A percentile compares a stretch with the other conserved stretches of the same genome.
Evolutionary conservation across 192 early-diverging fungal genomes (phyloP).

Genomic region (Gaertneriomyces sp.): DNA sequence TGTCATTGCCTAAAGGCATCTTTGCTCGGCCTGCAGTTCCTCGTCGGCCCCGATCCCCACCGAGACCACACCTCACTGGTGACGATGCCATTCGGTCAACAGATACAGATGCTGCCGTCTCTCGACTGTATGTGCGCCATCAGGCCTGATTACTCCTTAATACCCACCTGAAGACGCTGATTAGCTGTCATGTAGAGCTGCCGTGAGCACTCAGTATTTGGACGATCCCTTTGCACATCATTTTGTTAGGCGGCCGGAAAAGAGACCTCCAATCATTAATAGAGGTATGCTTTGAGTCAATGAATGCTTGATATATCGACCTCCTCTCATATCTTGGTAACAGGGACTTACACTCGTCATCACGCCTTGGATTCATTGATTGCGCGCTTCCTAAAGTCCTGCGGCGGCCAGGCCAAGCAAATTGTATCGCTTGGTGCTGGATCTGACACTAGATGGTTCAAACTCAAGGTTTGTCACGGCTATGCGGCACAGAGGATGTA

Average conservation of each 20-base stretch:
- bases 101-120: slow-evolving; percentile 85
- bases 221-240: slow-evolving; percentile 59
- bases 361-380: slow-evolving; percentile 63
- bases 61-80: neutral
- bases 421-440: slow-evolving; percentile 88
- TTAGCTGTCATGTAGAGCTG: slow-evolving; percentile 54
- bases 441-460: slow-evolving; percentile 88
- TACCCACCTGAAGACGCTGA: neutral
- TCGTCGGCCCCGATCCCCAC: no score
- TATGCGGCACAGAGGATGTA: neutral
- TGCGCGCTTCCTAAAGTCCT: slow-evolving; percentile 54
- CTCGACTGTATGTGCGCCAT: slow-evolving; percentile 61
- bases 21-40: no score
- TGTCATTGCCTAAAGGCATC: no score
- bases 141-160: neutral
- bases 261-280: slow-evolving; percentile 88
- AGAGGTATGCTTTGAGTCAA: slow-evolving; percentile 52
- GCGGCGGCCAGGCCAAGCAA: slow-evolving; percentile 41
- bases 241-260: slow-evolving; percentile 66
- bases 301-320: neutral
- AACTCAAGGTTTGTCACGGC: slow-evolving; percentile 56
- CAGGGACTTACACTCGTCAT: slow-evolving; percentile 77
- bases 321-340: neutral
- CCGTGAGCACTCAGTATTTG: slow-evolving; percentile 77
- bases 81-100: slow-evolving; percentile 81